phyloP scores from a whole-genome alignment of 768 basidiomycete species.

The Suillus plorans region DNA sequence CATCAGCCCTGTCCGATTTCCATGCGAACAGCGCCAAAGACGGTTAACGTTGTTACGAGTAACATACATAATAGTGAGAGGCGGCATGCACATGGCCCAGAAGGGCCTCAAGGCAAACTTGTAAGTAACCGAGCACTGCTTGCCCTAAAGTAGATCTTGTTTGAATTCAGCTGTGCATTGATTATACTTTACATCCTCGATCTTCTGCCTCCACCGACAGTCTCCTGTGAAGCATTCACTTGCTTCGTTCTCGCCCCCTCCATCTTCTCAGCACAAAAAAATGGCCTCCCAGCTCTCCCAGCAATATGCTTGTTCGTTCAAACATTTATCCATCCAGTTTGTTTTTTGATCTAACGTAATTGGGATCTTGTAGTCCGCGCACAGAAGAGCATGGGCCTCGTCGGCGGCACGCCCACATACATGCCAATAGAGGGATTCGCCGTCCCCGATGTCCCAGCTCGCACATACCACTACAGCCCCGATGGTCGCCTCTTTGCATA shows the following conservation, averaged over 20 bases:
- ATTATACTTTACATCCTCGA: conserved; percentile 18
- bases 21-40: not conserved
- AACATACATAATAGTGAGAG: conserved; percentile 1
- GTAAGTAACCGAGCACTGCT: conserved; percentile 6
- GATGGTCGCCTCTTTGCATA: conserved; percentile 90
- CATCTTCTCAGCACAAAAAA: conserved; percentile 30
- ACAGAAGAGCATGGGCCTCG: conserved; percentile 89
- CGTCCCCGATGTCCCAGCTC: conserved; percentile 68
- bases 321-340: not conserved
- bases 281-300: conserved; percentile 78
- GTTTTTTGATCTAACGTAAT: conserved; percentile 16
- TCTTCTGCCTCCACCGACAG: conserved; percentile 23
- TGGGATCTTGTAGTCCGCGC: conserved; percentile 67
- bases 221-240: conserved; percentile 70
- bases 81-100: too few relatives aligned
- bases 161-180: conserved; percentile 5
- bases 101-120: not conserved
- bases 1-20: not conserved
- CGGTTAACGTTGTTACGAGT: not conserved
- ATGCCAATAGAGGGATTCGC: conserved; percentile 58
- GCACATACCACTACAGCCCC: conserved; percentile 78
- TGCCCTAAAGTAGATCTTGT: conserved; percentile 20
- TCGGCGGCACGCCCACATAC: conserved; percentile 81
- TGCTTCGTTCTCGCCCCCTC: conserved; percentile 57
- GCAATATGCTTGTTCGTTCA: conserved; percentile 79